Conservation (phyloP, 1,284 basidiomycete species). For the Rugosomyces carneus region DNA sequence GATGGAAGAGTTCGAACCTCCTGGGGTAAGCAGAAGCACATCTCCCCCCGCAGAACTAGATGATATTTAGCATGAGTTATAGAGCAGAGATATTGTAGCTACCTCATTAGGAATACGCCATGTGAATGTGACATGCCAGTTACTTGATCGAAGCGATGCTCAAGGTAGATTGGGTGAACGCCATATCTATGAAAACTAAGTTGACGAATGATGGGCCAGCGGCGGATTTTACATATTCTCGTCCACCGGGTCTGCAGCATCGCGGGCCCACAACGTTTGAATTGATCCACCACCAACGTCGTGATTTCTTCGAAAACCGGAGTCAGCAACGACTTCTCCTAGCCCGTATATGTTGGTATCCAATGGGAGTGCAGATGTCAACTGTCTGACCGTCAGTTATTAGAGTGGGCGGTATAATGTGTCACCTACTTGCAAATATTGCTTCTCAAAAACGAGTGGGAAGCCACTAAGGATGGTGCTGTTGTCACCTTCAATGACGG, state of each 20-base stretch:
- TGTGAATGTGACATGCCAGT: conserved; percentile 52
- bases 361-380: conserved; percentile 57
- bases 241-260: conserved; percentile 53
- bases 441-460: conserved; percentile 70
- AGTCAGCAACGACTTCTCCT: conserved; percentile 66
- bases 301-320: conserved; percentile 60
- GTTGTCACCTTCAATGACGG: conserved; percentile 40
- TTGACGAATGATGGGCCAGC: background rate
- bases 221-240: conserved; percentile 46
- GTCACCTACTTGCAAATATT: conserved; percentile 30
- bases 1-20: conserved; percentile 43
- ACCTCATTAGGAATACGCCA: conserved; percentile 67
- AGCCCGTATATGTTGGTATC: conserved; percentile 74
- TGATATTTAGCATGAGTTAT: background rate
- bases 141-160: conserved; percentile 50
- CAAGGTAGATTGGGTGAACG: conserved; percentile 62
- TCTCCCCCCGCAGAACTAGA: conserved; percentile 57
- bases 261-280: conserved; percentile 69
- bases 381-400: conserved; percentile 28
- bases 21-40: conserved; percentile 54
- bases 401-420: background rate
- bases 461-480: conserved; percentile 52
- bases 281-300: conserved; percentile 52
- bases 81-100: conserved; percentile 3
- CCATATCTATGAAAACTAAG: conserved; percentile 45